Base-by-base conservation (phyloP, 306 rosid genomes). In the Lupinus albus region DNA sequence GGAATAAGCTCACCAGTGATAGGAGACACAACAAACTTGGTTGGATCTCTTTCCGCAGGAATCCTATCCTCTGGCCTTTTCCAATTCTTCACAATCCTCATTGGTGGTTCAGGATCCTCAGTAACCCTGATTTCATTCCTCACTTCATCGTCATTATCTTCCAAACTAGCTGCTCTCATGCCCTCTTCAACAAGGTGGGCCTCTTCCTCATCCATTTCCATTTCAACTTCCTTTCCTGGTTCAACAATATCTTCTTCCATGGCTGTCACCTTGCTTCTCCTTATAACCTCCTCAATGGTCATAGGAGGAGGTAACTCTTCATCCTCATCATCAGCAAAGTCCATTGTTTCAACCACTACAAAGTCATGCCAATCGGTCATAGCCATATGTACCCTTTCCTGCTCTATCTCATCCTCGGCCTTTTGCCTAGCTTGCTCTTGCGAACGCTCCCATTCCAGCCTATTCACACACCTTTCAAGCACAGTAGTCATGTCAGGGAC, bases 301-400 rank as follows among this genome's bases (percentile, higher is more conserved):
- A 93, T 89, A 25, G 94, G 98, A 69, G 83, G 94, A 61, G 98
- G 97, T 49, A 93, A 82, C 47, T 86, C 97, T 74, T 89, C 93
- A 74, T 89, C 98, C 93, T 93, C 97, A 16, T 93, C 98, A 50
- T 93, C 96, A 54, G 76, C 97, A 84, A 93, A 93, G 69, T 93
- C 98, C 63, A 93, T 89, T 1, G 88, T 55, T 74, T 93, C 97
- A 69, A 93, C 97, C 83, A 88, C 97, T 39, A 88, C 97, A 93
- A 93, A 93, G 80, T 89, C 98, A 85, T 93, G 97, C 97, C 98
- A 93, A 81, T 93, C 98, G 75, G 89, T 93, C 97, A 93, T 93
- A 38, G 94, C 96, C 98, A 93, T 93, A 18, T 87, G 88, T 32
- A 86, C 11, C 71, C 94, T 88, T 82, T 93, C 97, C 80, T 88